A percentile compares a stretch with the other conserved stretches of the same genome.
Evolutionary conservation across 768 basidiomycete species (phyloP).

Genomic region (Kwoniella mangroviensis): DNA sequence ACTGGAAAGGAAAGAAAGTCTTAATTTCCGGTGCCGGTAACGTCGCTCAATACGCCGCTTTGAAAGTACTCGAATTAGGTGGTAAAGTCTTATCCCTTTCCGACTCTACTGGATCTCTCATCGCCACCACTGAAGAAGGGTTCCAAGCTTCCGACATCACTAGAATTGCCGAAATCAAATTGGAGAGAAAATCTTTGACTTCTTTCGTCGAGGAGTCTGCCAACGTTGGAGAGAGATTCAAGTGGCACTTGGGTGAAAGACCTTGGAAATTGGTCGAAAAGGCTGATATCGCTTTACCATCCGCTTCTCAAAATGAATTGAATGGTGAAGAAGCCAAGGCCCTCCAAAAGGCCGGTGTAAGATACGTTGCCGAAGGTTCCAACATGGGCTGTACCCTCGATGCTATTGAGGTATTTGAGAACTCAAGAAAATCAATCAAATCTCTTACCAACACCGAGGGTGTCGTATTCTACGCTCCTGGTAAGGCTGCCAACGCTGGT

Average conservation of each 20-base stretch:
- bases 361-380: constrained; percentile 75
- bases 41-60: constrained; percentile 74
- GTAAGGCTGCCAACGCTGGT: constrained; percentile 71
- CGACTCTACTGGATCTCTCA: constrained; percentile 74
- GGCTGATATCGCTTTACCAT: constrained; percentile 72
- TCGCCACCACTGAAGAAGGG: constrained; percentile 63
- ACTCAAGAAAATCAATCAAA: constrained; percentile 62
- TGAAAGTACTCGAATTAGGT: constrained; percentile 77
- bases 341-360: constrained; percentile 69
- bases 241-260: constrained; percentile 62
- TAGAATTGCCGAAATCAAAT: constrained; percentile 57
- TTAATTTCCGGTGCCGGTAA: constrained; percentile 68
- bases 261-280: constrained; percentile 71
- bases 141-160: constrained; percentile 66
- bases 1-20: constrained; percentile 61
- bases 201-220: constrained; percentile 28
- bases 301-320: constrained; percentile 62
- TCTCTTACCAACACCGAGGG: constrained; percentile 56
- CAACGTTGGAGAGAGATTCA: constrained; percentile 60
- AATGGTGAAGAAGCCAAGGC: constrained; percentile 70
- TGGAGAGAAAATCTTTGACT: constrained; percentile 53
- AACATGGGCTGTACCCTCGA: constrained; percentile 78
- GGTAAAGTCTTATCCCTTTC: constrained; percentile 72
- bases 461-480: constrained; percentile 74
- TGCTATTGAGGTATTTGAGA: constrained; percentile 74